Evolutionary conservation across 192 early-diverging fungal species (phyloP).

Genomic region (Anaeromyces robustus): DNA sequence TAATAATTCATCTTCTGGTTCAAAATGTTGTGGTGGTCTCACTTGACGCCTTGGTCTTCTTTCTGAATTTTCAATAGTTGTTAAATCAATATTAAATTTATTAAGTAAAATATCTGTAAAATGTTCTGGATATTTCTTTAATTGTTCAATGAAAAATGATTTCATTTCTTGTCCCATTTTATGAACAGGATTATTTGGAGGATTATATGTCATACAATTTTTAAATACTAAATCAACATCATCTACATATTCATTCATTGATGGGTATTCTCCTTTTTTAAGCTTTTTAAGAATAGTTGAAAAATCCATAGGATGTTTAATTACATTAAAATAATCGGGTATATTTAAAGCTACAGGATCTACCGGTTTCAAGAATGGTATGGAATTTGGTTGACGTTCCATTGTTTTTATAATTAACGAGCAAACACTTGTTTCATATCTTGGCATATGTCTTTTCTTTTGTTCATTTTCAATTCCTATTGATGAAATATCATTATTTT

Average conservation of each 20-base stretch:
- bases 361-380: constrained; percentile 62
- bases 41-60: not conserved
- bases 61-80: not conserved
- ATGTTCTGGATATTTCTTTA: not conserved
- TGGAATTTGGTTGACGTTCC: not conserved
- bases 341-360: constrained; percentile 68
- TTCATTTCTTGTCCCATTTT: not conserved
- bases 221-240: constrained; percentile 67
- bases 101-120: not conserved
- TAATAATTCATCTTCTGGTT: not conserved
- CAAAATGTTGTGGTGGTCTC: not conserved
- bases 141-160: not conserved
- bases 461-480: not conserved
- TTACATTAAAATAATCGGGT: constrained; percentile 68
- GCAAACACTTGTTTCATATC: not conserved
- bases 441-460: not conserved
- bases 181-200: constrained; percentile 25
- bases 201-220: constrained; percentile 77
- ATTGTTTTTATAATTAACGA: not conserved
- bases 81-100: not conserved
- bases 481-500: not conserved
- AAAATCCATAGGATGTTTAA: constrained; percentile 83
- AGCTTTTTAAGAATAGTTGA: constrained; percentile 58
- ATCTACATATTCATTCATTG: constrained; percentile 49
- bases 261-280: constrained; percentile 42